phyloP scores from a whole-genome alignment of 768 basidiomycete genomes.

The Boletus subparvulus region DNA sequence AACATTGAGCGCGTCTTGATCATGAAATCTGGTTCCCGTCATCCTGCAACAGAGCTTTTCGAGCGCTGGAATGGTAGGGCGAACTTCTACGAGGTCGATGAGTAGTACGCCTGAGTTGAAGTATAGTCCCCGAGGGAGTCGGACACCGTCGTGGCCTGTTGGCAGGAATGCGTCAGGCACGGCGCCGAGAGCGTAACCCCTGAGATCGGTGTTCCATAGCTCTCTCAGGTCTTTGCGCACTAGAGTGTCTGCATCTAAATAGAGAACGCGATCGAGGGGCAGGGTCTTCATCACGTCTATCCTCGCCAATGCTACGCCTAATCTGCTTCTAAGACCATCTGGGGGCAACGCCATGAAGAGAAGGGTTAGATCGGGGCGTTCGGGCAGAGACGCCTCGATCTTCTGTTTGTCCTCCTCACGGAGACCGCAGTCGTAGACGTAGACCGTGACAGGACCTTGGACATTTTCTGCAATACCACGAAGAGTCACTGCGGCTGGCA shows the following conservation, averaged over 20 bases:
- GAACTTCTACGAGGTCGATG: slow-evolving; percentile 42
- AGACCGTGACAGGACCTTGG: slow-evolving; percentile 40
- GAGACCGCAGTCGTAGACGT: slow-evolving; percentile 46
- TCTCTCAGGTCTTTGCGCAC: slow-evolving; percentile 37
- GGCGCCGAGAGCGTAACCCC: slow-evolving; percentile 41
- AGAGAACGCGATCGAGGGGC: slow-evolving; percentile 47
- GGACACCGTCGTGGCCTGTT: slow-evolving; percentile 37
- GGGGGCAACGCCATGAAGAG: slow-evolving; percentile 38
- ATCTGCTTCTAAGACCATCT: slow-evolving; percentile 20
- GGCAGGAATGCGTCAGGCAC: slow-evolving; percentile 44
- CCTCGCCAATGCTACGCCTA: slow-evolving; percentile 45
- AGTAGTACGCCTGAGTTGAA: slow-evolving; percentile 55
- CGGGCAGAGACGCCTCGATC: slow-evolving; percentile 27
- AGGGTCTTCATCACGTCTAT: slow-evolving; percentile 41
- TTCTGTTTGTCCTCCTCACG: slow-evolving; percentile 31
- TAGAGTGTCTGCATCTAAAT: slow-evolving; percentile 27
- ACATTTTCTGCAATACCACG: slow-evolving; percentile 38
- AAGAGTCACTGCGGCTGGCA: slow-evolving; percentile 47
- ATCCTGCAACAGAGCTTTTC: slow-evolving; percentile 19
- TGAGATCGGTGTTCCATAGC: slow-evolving; percentile 47
- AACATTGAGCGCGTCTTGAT: slow-evolving; percentile 50
- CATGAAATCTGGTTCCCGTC: slow-evolving; percentile 32
- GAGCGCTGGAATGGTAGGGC: slow-evolving; percentile 29
- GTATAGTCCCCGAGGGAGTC: slow-evolving; percentile 33
- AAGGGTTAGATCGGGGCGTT: slow-evolving; percentile 33